These are phyloP conservation scores for Pseudogymnoascus sp. DNA, from an alignment of 2,329 filamentous ascomycete species.

Conservation along the genomic window DNA sequence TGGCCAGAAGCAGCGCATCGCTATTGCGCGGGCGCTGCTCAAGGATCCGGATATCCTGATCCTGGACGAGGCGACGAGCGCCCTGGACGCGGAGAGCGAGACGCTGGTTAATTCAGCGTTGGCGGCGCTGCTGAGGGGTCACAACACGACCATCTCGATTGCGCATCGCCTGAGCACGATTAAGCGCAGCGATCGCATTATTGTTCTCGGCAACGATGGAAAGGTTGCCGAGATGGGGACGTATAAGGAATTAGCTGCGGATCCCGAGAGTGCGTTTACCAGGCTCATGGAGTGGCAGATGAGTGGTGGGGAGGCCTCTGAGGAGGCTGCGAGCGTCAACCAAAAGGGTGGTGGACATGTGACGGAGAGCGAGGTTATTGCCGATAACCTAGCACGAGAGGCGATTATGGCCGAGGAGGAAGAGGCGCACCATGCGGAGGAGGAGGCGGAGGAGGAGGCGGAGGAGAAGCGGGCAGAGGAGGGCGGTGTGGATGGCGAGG, in stretches of 20 bases:
- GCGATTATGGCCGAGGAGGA: constrained; percentile 10
- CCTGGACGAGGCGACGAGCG: constrained; percentile 91
- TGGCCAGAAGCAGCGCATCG: constrained; percentile 91
- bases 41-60: constrained; percentile 97
- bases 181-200: constrained; percentile 88
- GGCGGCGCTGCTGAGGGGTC: constrained; percentile 67
- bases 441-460: constrained; percentile 7
- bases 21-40: constrained; percentile 86
- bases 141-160: constrained; percentile 95
- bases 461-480: not conserved
- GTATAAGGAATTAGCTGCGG: constrained; percentile 65
- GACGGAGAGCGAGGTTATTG: constrained; percentile 24
- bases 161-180: constrained; percentile 94
- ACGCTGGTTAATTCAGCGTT: constrained; percentile 92
- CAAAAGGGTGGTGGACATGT: constrained; percentile 23
- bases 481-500: not conserved
- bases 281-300: constrained; percentile 99
- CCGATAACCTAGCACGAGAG: constrained; percentile 19
- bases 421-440: constrained; percentile 17
- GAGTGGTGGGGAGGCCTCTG: constrained; percentile 63
- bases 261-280: constrained; percentile 75
- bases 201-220: constrained; percentile 80
- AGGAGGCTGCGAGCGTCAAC: constrained; percentile 26
- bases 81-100: constrained; percentile 91
- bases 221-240: constrained; percentile 84